Evolutionary conservation across 1,284 basidiomycete genomes (phyloP), one percentile per base, ranked within the genome.

Genomic region (Boletus semigastroideus): DNA sequence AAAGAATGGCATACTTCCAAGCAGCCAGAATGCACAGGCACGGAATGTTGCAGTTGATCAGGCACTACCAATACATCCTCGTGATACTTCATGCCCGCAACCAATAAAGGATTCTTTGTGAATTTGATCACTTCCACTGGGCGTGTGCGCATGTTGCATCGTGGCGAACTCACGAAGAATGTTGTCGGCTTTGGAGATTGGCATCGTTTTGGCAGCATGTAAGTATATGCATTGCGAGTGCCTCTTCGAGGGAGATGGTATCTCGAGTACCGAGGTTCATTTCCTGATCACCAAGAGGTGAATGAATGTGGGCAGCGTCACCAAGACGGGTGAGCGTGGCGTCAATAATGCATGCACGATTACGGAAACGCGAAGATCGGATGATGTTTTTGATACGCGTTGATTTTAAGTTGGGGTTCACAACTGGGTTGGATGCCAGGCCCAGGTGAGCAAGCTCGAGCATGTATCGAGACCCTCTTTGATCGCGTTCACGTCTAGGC

Each of bases 241-340:
- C 53, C 5, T 66, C 61, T 2, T 61, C 76, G 11, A 76, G 59
- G 27, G 67, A 67, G 14, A 75, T 45, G 0, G 69, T 74, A 49
- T 78, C 76, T 8, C 76, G 69, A 17, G 78, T 48, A 9, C 76
- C 75, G 37, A 78, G 73, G 54, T 78, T 78, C 76, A 78, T 74
- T 7, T 77, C 76, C 58, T 78, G 76, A 1, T 75, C 76, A 17
- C 76, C 77, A 2, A 67, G 68, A 0, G 77, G 77, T 0, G 76
- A 70, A 43, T 78, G 76, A 39, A 75, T 71, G 55, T 78, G 76
- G 17, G 73, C 76, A 0, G 77, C 74, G 51, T 78, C 77, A 0
- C 76, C 77, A 12, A 72, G 54, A 44, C 68, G 66, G 11, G 58
- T 57, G 51, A 72, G 72, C 25, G 52, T 61, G 0, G 51, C 65